Evolutionary conservation across 257 asterid genomes (phyloP).

Genomic region (Cruciata laevipes): DNA sequence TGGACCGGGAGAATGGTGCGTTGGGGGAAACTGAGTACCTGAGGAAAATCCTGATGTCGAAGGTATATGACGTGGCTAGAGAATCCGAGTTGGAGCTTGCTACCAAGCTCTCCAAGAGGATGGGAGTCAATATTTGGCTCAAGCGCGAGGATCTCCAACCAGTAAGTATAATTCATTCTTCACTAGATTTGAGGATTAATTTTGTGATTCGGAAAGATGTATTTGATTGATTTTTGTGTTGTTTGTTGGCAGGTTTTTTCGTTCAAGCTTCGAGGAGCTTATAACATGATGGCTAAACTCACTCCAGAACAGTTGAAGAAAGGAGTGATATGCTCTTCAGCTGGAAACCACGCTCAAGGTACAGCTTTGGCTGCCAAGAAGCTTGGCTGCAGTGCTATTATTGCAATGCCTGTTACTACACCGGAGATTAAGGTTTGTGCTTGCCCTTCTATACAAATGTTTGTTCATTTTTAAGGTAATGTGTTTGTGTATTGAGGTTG

Average conservation of each 20-base stretch:
- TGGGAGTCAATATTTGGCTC: conserved; percentile 77
- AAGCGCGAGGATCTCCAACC: conserved; percentile 93
- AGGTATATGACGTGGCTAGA: conserved; percentile 85
- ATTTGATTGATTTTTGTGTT: background rate
- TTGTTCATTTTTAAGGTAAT: background rate
- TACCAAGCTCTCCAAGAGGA: conserved; percentile 54
- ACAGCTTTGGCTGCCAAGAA: conserved; percentile 76
- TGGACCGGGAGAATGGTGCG: conserved; percentile 14
- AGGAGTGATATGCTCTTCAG: conserved; percentile 97
- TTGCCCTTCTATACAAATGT: background rate
- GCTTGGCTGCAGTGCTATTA: conserved; percentile 66
- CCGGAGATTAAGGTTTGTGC: conserved; percentile 83
- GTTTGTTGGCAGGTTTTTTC: conserved; percentile 58
- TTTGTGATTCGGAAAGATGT: background rate
- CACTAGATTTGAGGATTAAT: background rate
- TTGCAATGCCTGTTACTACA: conserved; percentile 90
- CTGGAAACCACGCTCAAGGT: conserved; percentile 99
- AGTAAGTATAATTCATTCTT: conserved; percentile 30
- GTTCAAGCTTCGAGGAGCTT: conserved; percentile 95
- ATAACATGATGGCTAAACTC: conserved; percentile 96
- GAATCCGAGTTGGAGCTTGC: conserved; percentile 88
- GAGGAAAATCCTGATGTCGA: conserved; percentile 71
- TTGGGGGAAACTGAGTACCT: conserved; percentile 65
- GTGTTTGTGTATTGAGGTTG: conserved; percentile 5
- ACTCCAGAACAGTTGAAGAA: conserved; percentile 55